A percentile compares a stretch with the other conserved stretches of the same genome.
Conservation (phyloP, 768 basidiomycete genomes). For the Agaricus sinodeliciosus region DNA sequence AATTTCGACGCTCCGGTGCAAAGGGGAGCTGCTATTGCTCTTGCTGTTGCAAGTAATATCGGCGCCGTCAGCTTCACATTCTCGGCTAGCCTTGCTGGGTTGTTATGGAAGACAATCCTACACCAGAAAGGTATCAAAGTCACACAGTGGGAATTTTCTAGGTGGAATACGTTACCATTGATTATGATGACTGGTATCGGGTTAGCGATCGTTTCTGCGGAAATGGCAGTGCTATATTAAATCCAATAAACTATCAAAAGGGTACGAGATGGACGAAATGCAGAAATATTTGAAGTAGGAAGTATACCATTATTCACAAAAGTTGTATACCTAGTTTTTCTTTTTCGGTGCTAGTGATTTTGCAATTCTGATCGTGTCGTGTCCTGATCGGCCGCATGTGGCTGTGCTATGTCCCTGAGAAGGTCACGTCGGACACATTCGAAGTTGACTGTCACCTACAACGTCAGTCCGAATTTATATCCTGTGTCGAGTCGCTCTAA, state of each 20-base stretch:
- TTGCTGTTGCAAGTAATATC: slow-evolving; percentile 84
- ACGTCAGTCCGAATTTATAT: neutral
- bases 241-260: neutral
- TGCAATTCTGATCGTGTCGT: too few relatives aligned
- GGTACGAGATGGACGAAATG: neutral
- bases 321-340: too few relatives aligned
- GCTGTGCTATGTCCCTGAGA: too few relatives aligned
- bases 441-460: neutral
- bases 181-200: slow-evolving; percentile 60
- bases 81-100: slow-evolving; percentile 80
- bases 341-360: too few relatives aligned
- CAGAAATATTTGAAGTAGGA: neutral
- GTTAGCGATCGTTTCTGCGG: slow-evolving; percentile 65
- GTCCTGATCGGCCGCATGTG: too few relatives aligned
- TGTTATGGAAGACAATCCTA: slow-evolving; percentile 78
- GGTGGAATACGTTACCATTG: slow-evolving; percentile 65
- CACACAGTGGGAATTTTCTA: slow-evolving; percentile 55
- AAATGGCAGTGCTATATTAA: slow-evolving; percentile 51
- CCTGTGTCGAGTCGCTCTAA: neutral
- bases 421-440: neutral
- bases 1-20: slow-evolving; percentile 25
- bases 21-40: slow-evolving; percentile 60
- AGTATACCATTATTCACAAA: neutral
- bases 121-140: slow-evolving; percentile 65
- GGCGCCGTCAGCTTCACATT: slow-evolving; percentile 90